These are phyloP conservation scores for Ampelomyces quisqualis DNA, from an alignment of 2,329 filamentous ascomycete genomes.

Conservation along the genomic window DNA sequence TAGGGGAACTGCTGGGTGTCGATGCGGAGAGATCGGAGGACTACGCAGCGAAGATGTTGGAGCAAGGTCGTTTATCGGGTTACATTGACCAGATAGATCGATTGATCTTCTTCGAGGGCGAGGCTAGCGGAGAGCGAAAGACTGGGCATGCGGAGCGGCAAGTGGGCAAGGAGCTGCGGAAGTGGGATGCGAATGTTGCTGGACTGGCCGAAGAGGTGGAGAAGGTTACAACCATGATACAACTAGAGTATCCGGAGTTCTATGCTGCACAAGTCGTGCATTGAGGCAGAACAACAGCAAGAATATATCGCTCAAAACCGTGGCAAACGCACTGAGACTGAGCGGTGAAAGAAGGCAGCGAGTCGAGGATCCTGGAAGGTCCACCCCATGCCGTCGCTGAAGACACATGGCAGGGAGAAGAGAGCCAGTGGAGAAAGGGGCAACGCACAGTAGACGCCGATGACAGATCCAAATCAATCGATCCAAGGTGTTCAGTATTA, in stretches of 20 bases:
- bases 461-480: background rate
- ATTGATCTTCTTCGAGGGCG: slow-evolving; percentile 82
- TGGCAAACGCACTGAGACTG: too few species aligned
- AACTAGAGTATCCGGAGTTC: slow-evolving; percentile 71
- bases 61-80: slow-evolving; percentile 83
- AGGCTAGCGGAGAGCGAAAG: slow-evolving; percentile 68
- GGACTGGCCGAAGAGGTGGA: slow-evolving; percentile 87
- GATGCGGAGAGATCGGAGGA: slow-evolving; percentile 80
- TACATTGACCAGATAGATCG: slow-evolving; percentile 92
- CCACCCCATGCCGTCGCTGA: too few species aligned
- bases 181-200: slow-evolving; percentile 89
- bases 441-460: background rate
- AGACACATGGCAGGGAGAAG: too few species aligned
- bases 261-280: slow-evolving; percentile 48
- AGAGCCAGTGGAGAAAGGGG: too few species aligned
- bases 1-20: slow-evolving; percentile 76
- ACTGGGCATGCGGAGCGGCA: slow-evolving; percentile 61
- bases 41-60: slow-evolving; percentile 92
- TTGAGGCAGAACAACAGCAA: slow-evolving; percentile 10
- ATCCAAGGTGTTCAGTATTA: too few species aligned
- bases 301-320: background rate
- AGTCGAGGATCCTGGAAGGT: too few species aligned
- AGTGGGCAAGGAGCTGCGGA: slow-evolving; percentile 70
- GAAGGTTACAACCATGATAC: slow-evolving; percentile 76
- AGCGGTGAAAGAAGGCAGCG: too few species aligned